A percentile compares a stretch with the other conserved stretches of the same genome.
phyloP scores from a whole-genome alignment of 2,329 filamentous ascomycete genomes.

The Dactylellina haptotyla region DNA sequence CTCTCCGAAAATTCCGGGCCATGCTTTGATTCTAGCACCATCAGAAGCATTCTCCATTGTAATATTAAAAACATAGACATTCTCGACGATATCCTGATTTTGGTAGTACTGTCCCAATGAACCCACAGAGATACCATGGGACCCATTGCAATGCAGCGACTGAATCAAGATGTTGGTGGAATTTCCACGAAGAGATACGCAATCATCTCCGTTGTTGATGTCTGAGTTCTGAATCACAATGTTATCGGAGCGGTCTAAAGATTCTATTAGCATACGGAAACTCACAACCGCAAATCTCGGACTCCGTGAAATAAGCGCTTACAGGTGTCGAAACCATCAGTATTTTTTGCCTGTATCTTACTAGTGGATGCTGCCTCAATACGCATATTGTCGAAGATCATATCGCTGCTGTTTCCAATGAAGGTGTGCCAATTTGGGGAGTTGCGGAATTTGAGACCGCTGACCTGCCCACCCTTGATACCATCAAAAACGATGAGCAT shows the following conservation, averaged over 20 bases:
- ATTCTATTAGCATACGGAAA: neutral
- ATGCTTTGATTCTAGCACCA: constrained; percentile 78
- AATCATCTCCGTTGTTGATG: constrained; percentile 75
- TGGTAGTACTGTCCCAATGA: constrained; percentile 72
- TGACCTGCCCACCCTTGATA: constrained; percentile 69
- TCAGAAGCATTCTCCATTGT: constrained; percentile 69
- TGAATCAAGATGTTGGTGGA: constrained; percentile 75
- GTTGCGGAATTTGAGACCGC: constrained; percentile 71
- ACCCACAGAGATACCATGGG: constrained; percentile 70
- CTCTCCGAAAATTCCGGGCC: constrained; percentile 68
- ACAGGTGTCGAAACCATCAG: constrained; percentile 72
- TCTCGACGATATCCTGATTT: constrained; percentile 74
- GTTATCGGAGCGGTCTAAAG: constrained; percentile 66
- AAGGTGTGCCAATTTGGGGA: constrained; percentile 73
- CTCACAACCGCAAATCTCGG: no score
- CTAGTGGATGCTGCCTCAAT: constrained; percentile 68
- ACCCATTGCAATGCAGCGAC: constrained; percentile 74
- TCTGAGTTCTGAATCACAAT: constrained; percentile 75
- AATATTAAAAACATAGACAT: constrained; percentile 73
- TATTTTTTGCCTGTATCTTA: constrained; percentile 71
- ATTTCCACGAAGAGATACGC: constrained; percentile 67
- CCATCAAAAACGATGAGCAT: constrained; percentile 70
- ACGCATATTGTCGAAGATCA: constrained; percentile 72
- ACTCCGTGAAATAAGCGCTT: neutral
- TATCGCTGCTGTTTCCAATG: constrained; percentile 72